A percentile compares a stretch with the other conserved stretches of the same genome.
phyloP scores from a whole-genome alignment of 345 rosid species.

The Noccaea bulbosa region DNA sequence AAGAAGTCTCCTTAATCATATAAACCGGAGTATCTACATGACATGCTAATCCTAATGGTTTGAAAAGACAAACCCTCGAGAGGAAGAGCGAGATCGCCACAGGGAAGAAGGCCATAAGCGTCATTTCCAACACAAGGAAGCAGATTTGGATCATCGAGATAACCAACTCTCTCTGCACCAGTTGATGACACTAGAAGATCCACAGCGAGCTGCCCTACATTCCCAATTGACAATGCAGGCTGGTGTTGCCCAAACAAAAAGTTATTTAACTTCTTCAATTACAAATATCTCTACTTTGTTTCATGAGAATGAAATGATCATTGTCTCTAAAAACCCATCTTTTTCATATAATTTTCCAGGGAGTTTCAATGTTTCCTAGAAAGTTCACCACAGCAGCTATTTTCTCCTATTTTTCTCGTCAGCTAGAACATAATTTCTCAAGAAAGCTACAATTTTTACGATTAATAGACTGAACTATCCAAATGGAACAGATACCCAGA shows the following conservation, averaged over 20 bases:
- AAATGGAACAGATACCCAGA: background rate
- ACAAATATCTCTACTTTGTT: conserved; percentile 3
- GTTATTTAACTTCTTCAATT: background rate
- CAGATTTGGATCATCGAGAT: conserved; percentile 70
- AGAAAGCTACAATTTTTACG: conserved; percentile 11
- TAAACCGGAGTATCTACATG: conserved; percentile 6
- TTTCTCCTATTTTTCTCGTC: conserved; percentile 2
- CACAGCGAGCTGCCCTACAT: conserved; percentile 87
- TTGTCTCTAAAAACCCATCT: background rate
- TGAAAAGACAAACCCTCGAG: conserved; percentile 65
- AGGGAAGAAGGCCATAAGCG: conserved; percentile 70
- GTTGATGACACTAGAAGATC: conserved; percentile 82
- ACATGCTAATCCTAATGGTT: background rate
- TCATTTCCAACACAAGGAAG: conserved; percentile 94
- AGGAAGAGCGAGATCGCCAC: conserved; percentile 78
- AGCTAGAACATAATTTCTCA: conserved; percentile 8
- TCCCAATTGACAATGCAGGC: conserved; percentile 94
- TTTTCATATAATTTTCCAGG: background rate
- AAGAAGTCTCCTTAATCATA: conserved; percentile 4
- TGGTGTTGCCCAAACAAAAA: conserved; percentile 31
- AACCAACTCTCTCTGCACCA: conserved; percentile 71
- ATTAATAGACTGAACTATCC: background rate
- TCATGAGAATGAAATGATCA: background rate
- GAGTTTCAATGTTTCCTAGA: background rate
- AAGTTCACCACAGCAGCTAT: conserved; percentile 1